phyloP scores from a whole-genome alignment of 106 monocot species.

The Dendrobium nobile region DNA sequence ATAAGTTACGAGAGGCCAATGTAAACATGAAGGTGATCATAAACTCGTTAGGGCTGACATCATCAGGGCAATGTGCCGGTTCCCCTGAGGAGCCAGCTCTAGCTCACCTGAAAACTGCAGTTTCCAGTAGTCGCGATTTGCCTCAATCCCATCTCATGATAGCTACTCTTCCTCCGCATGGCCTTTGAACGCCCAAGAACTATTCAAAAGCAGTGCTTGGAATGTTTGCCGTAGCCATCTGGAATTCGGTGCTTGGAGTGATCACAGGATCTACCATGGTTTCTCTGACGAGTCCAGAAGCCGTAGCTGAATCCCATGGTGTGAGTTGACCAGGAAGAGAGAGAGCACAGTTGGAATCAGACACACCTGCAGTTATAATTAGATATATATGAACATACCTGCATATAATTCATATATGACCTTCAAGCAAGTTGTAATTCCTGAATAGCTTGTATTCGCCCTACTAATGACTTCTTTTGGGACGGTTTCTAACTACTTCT shows the following conservation, averaged over 20 bases:
- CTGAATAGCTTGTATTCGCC: too few species aligned
- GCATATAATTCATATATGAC: too few species aligned
- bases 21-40: slow-evolving; percentile 10
- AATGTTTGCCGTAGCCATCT: slow-evolving; percentile 13
- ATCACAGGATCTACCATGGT: slow-evolving; percentile 13
- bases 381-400: too few species aligned
- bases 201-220: slow-evolving; percentile 8
- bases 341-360: slow-evolving; percentile 83
- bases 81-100: slow-evolving; percentile 53
- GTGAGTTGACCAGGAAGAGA: slow-evolving; percentile 89
- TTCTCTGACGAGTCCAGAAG: slow-evolving; percentile 8
- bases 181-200: slow-evolving; percentile 22
- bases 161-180: slow-evolving; percentile 9
- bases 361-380: slow-evolving; percentile 18
- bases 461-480: too few species aligned
- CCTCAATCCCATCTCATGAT: slow-evolving; percentile 18
- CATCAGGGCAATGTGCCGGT: slow-evolving; percentile 11
- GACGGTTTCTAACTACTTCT: too few species aligned
- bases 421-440: too few species aligned
- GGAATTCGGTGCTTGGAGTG: slow-evolving; percentile 19
- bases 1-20: background rate
- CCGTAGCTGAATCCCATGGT: slow-evolving; percentile 20
- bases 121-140: slow-evolving; percentile 11
- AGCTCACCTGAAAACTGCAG: slow-evolving; percentile 47
- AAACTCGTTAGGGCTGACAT: background rate